phyloP scores from a whole-genome alignment of 306 rosid genomes.

The Herpetospermum pedunculosum region DNA sequence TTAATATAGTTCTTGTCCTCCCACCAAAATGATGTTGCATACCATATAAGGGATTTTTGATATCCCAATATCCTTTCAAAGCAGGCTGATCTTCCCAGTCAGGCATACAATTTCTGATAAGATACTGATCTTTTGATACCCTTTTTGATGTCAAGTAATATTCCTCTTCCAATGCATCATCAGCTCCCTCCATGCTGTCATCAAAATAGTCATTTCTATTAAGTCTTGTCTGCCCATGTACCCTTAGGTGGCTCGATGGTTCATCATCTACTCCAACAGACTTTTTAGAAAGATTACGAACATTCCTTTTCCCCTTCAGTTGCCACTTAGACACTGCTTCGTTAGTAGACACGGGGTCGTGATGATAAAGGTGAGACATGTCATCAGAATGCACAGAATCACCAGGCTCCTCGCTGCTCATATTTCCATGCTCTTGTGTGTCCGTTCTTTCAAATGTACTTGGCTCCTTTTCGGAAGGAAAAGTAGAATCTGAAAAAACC shows the following conservation, averaged over 20 bases:
- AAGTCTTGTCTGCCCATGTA: slow-evolving; percentile 16
- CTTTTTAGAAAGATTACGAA: slow-evolving; percentile 55
- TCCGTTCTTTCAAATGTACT: slow-evolving; percentile 31
- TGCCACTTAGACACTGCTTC: slow-evolving; percentile 96
- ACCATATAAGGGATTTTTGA: slow-evolving; percentile 34
- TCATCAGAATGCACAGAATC: slow-evolving; percentile 56
- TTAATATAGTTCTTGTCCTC: slow-evolving; percentile 42
- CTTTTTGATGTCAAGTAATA: slow-evolving; percentile 37
- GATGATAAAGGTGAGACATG: slow-evolving; percentile 51
- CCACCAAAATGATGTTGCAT: slow-evolving; percentile 36
- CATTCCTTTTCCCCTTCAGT: slow-evolving; percentile 85
- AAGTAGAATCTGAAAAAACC: slow-evolving; percentile 17
- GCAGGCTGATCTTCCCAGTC: slow-evolving; percentile 67
- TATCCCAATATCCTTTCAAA: slow-evolving; percentile 50
- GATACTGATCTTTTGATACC: slow-evolving; percentile 31
- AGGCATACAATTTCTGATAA: slow-evolving; percentile 20
- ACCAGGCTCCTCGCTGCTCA: slow-evolving; percentile 58
- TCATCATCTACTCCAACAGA: slow-evolving; percentile 44
- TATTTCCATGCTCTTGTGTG: slow-evolving; percentile 52
- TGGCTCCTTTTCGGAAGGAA: slow-evolving; percentile 39
- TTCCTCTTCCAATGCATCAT: slow-evolving; percentile 47
- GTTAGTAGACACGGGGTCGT: slow-evolving; percentile 36
- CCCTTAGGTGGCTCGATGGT: slow-evolving; percentile 28
- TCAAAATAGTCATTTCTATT: slow-evolving; percentile 20
- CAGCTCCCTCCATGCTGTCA: slow-evolving; percentile 34